Base-by-base conservation (phyloP, 202 grass and related monocot species). In the Dendrocalamus latiflorus region DNA sequence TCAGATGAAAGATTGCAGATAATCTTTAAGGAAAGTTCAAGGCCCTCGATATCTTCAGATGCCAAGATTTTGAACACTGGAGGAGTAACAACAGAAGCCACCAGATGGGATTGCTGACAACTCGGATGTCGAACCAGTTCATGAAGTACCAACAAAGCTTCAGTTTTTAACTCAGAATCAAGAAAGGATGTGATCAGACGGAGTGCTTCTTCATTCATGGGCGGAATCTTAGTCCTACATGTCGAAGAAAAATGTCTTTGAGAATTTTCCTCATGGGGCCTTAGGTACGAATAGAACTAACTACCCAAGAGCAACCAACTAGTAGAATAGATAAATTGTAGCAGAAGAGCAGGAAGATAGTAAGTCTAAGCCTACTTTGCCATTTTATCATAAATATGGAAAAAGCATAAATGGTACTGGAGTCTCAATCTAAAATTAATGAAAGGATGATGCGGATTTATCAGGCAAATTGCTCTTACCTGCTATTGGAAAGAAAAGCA, bases 81-180 rank as follows among this genome's bases (percentile, higher is more conserved):
- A 73, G 84, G 78, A 77, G 33, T 66, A 63, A 92, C 59, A 76
- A 65, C 70, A 72, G 80, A 93, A 58, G 76, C 80, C 58, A 88
- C 59, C 62, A 81, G 72, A 71, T 73, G 61, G 70, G 89, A 89
- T 86, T 64, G 85, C 2, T 1, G 63, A 87, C 17, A 64, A 50
- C 25, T 86, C 9, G 49, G 69, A 63, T 90, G 68, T 41, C 55
- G 77, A 51, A 86, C 42, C 80, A 99, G 57, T 79, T 89, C 87
- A 80, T 89, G 60, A 5, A 95, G 78, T 39, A 89, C 62, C 78
- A 92, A 66, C 64, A 95, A 81, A 87, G 87, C 87, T 90, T 95
- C 89, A 25, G 4, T 41, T 71, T 59, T 85, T 68, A 91, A 53
- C 25, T 95, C 84, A 1, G 83, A 89, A 83, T 86, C 64, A 61